Percentiles rank a stretch among this genome's conserved stretches.
phyloP scores from a whole-genome alignment of 225 moss, liverwort and hornwort genomes.

The Physcomitrellopsis africana region DNA sequence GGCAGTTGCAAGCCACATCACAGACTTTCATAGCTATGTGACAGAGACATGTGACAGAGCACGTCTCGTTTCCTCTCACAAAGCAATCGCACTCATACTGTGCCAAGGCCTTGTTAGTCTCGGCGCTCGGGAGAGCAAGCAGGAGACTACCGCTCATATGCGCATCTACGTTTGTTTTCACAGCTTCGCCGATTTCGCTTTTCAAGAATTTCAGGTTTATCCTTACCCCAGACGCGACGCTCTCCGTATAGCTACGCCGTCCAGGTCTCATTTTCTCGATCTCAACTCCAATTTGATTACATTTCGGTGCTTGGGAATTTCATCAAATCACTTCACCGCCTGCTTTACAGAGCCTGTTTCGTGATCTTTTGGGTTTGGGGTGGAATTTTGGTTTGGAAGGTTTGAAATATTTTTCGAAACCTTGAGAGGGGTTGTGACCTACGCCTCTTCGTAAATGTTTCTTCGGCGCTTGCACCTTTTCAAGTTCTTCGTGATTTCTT shows the following conservation, averaged over 20 bases:
- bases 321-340: background rate
- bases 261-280: constrained; percentile 11
- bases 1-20: constrained; percentile 48
- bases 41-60: constrained; percentile 41
- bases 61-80: constrained; percentile 48
- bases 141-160: constrained; percentile 36
- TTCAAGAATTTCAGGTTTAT: constrained; percentile 44
- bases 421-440: constrained; percentile 8
- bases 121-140: constrained; percentile 15
- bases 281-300: background rate
- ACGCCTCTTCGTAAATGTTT: constrained; percentile 34
- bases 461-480: constrained; percentile 49
- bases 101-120: constrained; percentile 39
- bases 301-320: background rate
- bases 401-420: constrained; percentile 7
- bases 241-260: constrained; percentile 26
- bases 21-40: constrained; percentile 42
- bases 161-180: constrained; percentile 37
- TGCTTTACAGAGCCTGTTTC: background rate
- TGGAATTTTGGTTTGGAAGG: background rate
- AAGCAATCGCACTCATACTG: constrained; percentile 35
- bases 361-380: background rate
- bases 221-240: constrained; percentile 35
- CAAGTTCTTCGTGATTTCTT: constrained; percentile 17
- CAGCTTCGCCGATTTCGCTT: constrained; percentile 21